Base-by-base conservation (phyloP, 2,329 filamentous ascomycete species). In the Cytospora schulzeri region DNA sequence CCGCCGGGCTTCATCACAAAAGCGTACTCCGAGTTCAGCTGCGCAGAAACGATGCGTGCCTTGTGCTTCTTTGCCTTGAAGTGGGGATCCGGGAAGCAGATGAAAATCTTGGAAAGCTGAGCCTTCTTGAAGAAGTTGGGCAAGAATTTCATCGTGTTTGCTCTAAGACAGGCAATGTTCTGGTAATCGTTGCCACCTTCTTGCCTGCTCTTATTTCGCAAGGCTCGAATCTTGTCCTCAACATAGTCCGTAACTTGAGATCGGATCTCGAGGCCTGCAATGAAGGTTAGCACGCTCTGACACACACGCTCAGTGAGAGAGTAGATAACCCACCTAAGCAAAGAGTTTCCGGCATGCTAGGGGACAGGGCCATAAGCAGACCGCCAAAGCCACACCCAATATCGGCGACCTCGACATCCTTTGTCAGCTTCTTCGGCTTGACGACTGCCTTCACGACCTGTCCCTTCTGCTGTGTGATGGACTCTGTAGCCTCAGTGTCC, bases 71-170 rank as follows among this genome's bases (percentile, higher is more conserved):
- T 86, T 15, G 92, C 88, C 79, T 99, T 99, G 83, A 99, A 99
- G 78, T 99, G 95, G 65, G 95, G 95, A 73, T 99, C 95, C 0
- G 95, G 95, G 75, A 99, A 99, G 81, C 95, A 99, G 71, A 99
- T 91, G 77, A 99, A 99, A 74, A 98, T 91, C 74, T 96, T 96
- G 68, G 84, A 86, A 17, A 99, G 86, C 75, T 97, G 93, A 17
- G 79, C 82, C 72, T 89, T 91, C 62, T 79, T 81, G 82, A 99
- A 98, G 82, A 97, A 97, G 75, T 99, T 98, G 67, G 96, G 94
- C n/a, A 99, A 82, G 77, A 98, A 99, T 76, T 99, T 99, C 95
- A 99, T 99, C 6, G 92, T 92, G 80, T 99, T 99, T 69, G 92
- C 91, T 67, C 95, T 89, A 56, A 99, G 81, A 74, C 92, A 96